Evolutionary conservation across 257 asterid genomes (phyloP), one percentile per base, ranked within the genome.

Genomic region (Salvia hispanica): DNA sequence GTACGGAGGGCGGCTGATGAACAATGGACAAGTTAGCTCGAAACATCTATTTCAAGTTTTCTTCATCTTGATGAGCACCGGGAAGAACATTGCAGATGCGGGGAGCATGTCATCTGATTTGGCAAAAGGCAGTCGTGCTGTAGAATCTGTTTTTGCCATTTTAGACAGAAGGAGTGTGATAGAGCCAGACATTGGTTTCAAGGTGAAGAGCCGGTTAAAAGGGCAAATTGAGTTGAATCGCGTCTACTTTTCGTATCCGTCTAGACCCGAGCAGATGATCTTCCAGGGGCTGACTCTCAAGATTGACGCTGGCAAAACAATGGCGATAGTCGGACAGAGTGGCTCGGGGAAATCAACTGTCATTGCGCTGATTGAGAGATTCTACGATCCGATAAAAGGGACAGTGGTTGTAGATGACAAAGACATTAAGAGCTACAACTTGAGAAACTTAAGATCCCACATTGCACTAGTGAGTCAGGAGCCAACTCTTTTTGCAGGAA

Each of bases 341-440:
- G 96, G 96, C 34, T 87, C 95, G 0, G 95, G 96, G 0, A 89
- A 89, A 80, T 90, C 96, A 8, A 90, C 96, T 0, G 56, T 87
- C 18, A 79, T 90, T 6, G 89, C 87, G 5, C 58, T 87, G 71
- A 80, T 87, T 1, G 96, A 90, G 60, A 80, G 96, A 40, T 89
- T 85, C 74, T 89, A 87, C 3, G 95, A 89, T 72, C 91, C 96
- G 1, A 73, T 80, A 28, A 79, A 72, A 45, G 96, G 95, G n/a
- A 80, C 67, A 0, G 67, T 89, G 7, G 45, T 82, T 5, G 81
- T 89, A 16, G 95, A 89, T 45, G 86, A 79, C 16, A 70, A 31
- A 14, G 95, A 90, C 36, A 68, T 90, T 71, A 85, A 64, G 69
- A 74, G 69, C 58, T 90, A 85, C 75, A 76, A 85, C 62, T 69